Base-by-base conservation (phyloP, 2,329 filamentous ascomycete genomes). In the Colletotrichum eremochloae region DNA sequence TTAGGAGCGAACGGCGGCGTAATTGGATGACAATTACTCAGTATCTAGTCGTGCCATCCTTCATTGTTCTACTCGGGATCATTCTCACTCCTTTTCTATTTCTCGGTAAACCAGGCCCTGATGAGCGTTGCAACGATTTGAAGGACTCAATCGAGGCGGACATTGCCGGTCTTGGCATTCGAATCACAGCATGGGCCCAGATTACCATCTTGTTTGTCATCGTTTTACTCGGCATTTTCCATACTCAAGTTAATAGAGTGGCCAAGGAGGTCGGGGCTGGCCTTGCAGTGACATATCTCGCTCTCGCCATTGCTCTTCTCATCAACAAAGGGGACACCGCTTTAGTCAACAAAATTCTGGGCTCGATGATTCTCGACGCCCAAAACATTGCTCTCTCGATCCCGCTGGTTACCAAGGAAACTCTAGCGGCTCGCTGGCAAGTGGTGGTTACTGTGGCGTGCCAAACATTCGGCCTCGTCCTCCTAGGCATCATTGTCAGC, bases 331-430 rank as follows among this genome's bases (percentile, higher is more conserved):
- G 31, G 14, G 6, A 31, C 7, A 3, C 2, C 20, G 5, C 18
- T 11, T 18, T 24, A 1, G 24, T 55, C 5, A 38, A 65, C 8
- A 29, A 50, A 12, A 57, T 66, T 2, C 40, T 70, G 0, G 66
- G 67, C 1, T n/a, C 61, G 1, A 72, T 72, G 55, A 56, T 72
- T 5, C 55, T 72, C 6, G 61, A 72, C 5, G 60, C 70, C 1
- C 56, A 72, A 12, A 62, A 65, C 15, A 70, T 9, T 4, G 67
- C 67, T 2, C 40, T 66, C 0, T 66, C 56, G 0, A 61, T 72
- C 14, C 40, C 31, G 0, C 12, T 70, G 1, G 20, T 72, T 1
- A 62, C 40, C 5, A 70, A 72, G 18, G 33, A 69, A 18, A 70
- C 66, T 0, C 11, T 62, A 1, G 70, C 40, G 0, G 33, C 67